These are phyloP conservation scores for Lachnellula subtilissima DNA, from an alignment of 2,329 filamentous ascomycete genomes.

Conservation along the genomic window DNA sequence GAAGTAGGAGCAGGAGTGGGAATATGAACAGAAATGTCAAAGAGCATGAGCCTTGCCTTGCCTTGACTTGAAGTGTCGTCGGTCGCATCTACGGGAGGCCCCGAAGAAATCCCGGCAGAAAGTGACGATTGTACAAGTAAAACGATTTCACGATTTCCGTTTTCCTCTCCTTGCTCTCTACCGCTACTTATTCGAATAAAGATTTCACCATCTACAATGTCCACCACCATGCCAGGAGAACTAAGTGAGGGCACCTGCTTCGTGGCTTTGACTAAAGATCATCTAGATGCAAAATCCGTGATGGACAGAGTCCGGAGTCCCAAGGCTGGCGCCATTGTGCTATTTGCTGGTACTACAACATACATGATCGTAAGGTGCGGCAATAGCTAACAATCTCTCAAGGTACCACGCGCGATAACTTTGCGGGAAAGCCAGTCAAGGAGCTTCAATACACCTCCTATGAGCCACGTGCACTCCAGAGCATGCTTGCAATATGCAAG, in stretches of 20 bases:
- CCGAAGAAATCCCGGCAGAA: too few species aligned
- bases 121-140: too few species aligned
- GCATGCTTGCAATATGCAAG: constrained; percentile 61
- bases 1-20: too few species aligned
- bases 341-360: constrained; percentile 60
- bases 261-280: constrained; percentile 62
- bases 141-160: too few species aligned
- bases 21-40: too few species aligned
- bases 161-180: too few species aligned
- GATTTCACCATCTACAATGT: too few species aligned
- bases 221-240: constrained; percentile 33
- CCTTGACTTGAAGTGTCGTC: too few species aligned
- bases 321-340: constrained; percentile 68
- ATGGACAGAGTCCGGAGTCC: constrained; percentile 68
- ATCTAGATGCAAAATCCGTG: constrained; percentile 51
- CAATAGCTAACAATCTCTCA: constrained; percentile 12
- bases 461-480: constrained; percentile 61
- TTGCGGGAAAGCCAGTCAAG: constrained; percentile 65
- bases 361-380: background rate
- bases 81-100: too few species aligned
- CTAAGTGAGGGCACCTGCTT: constrained; percentile 50
- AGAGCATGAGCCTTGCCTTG: too few species aligned
- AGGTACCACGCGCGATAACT: constrained; percentile 76
- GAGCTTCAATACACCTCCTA: constrained; percentile 75
- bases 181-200: too few species aligned